phyloP scores from a whole-genome alignment of 2,329 filamentous ascomycete species.

The Fusarium penzigii region DNA sequence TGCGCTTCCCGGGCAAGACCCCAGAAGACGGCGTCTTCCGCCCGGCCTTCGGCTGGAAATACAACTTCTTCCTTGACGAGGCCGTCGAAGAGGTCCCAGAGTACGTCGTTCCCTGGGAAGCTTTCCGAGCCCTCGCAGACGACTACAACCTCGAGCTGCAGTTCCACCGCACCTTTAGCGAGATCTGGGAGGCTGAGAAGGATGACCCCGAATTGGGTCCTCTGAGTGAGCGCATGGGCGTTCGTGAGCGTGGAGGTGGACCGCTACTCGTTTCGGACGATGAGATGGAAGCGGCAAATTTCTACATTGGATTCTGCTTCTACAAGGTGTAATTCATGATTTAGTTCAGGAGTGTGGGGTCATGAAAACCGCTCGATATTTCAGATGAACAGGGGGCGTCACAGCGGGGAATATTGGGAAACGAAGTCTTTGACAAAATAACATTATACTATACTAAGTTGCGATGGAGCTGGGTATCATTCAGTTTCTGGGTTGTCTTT shows the following conservation, averaged over 20 bases:
- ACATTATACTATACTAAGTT: constrained; percentile 16
- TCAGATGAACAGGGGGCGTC: neutral
- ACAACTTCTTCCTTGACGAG: constrained; percentile 94
- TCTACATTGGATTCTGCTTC: constrained; percentile 95
- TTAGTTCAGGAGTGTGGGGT: neutral
- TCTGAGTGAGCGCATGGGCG: constrained; percentile 93
- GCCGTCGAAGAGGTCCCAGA: constrained; percentile 95
- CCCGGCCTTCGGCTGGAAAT: constrained; percentile 96
- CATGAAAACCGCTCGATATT: neutral
- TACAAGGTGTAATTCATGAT: constrained; percentile 72
- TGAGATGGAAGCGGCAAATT: constrained; percentile 89
- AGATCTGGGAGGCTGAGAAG: constrained; percentile 92
- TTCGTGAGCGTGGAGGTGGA: constrained; percentile 69
- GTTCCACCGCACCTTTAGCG: constrained; percentile 86
- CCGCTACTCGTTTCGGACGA: constrained; percentile 73
- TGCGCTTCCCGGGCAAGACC: constrained; percentile 82
- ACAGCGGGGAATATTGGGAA: constrained; percentile 10
- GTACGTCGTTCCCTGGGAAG: constrained; percentile 98
- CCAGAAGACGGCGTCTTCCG: constrained; percentile 88
- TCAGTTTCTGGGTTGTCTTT: constrained; percentile 11
- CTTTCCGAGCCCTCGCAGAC: constrained; percentile 91
- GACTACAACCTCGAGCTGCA: constrained; percentile 96
- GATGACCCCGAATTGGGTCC: constrained; percentile 79
- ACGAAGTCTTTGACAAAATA: constrained; percentile 16
- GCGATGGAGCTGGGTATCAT: constrained; percentile 36